phyloP scores from a whole-genome alignment of 495 filamentous ascomycete genomes.

The Pseudevernia furfuracea region DNA sequence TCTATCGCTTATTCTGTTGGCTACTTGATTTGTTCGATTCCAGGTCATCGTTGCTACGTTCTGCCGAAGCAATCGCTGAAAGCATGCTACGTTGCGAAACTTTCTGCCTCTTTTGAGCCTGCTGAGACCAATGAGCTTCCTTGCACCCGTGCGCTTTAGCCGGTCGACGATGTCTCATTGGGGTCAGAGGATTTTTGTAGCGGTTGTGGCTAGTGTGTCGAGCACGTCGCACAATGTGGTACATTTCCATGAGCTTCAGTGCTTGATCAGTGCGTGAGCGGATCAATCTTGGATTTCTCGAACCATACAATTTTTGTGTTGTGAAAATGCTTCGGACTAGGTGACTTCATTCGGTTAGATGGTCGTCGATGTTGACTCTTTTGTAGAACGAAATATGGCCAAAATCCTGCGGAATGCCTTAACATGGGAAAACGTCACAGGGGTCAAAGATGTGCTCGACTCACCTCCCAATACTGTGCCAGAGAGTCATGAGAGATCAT shows the following conservation, averaged over 20 bases:
- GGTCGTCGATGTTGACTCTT: constrained; percentile 66
- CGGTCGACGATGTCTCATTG: not conserved
- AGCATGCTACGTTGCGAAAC: not conserved
- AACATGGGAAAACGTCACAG: not conserved
- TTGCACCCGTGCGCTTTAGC: not conserved
- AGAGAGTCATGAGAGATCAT: constrained; percentile 67
- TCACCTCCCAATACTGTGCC: constrained; percentile 73
- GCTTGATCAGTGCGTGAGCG: not conserved
- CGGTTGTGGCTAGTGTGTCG: not conserved
- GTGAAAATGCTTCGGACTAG: not conserved
- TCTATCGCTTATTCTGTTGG: not conserved
- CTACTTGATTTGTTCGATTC: not conserved
- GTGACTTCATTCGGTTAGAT: constrained; percentile 9
- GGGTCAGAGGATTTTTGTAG: not conserved
- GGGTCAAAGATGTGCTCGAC: not conserved
- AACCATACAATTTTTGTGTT: not conserved
- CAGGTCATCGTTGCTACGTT: not conserved
- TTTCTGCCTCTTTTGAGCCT: not conserved
- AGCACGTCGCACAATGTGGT: not conserved
- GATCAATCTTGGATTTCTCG: not conserved
- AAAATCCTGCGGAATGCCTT: constrained; percentile 38
- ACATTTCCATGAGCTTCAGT: not conserved
- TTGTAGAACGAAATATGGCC: constrained; percentile 75
- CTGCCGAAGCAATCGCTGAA: not conserved
- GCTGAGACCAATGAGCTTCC: not conserved